Base-by-base conservation (phyloP, 148 eudicot genomes). In the Rhododendron ferrugineum region DNA sequence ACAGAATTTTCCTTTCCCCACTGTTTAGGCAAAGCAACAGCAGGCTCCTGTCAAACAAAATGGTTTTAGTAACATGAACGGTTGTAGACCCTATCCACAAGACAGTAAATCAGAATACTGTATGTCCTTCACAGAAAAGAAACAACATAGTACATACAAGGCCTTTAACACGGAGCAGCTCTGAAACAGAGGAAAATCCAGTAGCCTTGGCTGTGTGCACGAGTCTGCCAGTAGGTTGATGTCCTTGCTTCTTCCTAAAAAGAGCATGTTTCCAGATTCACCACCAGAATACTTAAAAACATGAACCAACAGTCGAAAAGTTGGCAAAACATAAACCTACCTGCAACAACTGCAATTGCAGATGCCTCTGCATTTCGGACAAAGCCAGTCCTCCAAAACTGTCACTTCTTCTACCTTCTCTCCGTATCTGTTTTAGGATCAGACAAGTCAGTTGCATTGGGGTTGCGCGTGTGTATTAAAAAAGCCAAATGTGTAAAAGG, bases 291-390 rank as follows among this genome's bases (percentile, higher is more conserved):
- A 58, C 4, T 28, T 23, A 77, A 70, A 42, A 56, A 70, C 26
- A 32, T 16, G 42, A 72, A 81, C 18, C 20, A 20, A 30, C 15
- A 56, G 14, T 14, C 30, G 5, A 23, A 46, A 68, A 75, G 13
- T n/a, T 49, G 16, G 49, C 30, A 22, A 46, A 68, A 8, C 34
- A 37, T 37, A 82, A 49, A 85, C 82, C 88, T 86, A 96, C 99
- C 89, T 95, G 96, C 99, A 96, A 54, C 89, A 83, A 86, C 98
- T 96, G 93, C 99, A 96, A 86, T 96, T 96, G 86, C 99, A 96
- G 58, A 95, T 94, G 89, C 89, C 96, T 89, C 95, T 86, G 87
- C 99, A 96, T 91, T 84, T 95, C 58, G 98, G 99, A 86, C 99
- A 96, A 70, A 84, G 84, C 99, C 99, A 96, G 54, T 93, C 86